These are phyloP conservation scores for Trypanosoma lewisi DNA, from an alignment of 208 protist species.

Conservation along the genomic window DNA sequence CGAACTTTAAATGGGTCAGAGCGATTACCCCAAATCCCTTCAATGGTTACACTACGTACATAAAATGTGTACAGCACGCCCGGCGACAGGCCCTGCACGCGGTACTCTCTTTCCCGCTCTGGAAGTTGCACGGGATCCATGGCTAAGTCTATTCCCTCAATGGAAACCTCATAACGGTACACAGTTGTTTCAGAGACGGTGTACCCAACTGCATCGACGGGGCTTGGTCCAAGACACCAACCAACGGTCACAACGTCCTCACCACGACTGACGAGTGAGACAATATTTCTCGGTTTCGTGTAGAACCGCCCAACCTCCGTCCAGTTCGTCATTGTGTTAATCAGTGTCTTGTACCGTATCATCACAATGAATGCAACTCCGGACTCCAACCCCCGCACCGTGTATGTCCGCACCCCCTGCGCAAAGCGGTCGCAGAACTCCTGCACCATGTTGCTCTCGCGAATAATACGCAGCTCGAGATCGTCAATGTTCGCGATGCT, in stretches of 20 bases:
- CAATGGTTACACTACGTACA: conserved; percentile 61
- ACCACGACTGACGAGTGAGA: conserved; percentile 55
- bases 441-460: conserved; percentile 67
- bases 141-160: conserved; percentile 37
- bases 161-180: conserved; percentile 50
- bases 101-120: conserved; percentile 32
- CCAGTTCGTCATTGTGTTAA: conserved; percentile 78
- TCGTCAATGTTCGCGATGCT: conserved; percentile 46
- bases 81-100: conserved; percentile 57
- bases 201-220: conserved; percentile 43
- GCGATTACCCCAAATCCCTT: conserved; percentile 70
- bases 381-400: conserved; percentile 58
- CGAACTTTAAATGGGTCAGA: conserved; percentile 61
- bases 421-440: conserved; percentile 52
- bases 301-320: conserved; percentile 73
- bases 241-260: conserved; percentile 77
- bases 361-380: conserved; percentile 82
- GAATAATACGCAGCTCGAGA: conserved; percentile 77
- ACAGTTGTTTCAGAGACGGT: conserved; percentile 31
- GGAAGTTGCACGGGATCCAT: conserved; percentile 32
- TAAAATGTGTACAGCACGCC: conserved; percentile 68
- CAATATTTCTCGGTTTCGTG: conserved; percentile 61
- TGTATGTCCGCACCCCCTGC: conserved; percentile 57
- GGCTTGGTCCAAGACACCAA: conserved; percentile 46
- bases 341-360: conserved; percentile 79